phyloP scores from a whole-genome alignment of 306 rosid species.

The Calophaca sinica region DNA sequence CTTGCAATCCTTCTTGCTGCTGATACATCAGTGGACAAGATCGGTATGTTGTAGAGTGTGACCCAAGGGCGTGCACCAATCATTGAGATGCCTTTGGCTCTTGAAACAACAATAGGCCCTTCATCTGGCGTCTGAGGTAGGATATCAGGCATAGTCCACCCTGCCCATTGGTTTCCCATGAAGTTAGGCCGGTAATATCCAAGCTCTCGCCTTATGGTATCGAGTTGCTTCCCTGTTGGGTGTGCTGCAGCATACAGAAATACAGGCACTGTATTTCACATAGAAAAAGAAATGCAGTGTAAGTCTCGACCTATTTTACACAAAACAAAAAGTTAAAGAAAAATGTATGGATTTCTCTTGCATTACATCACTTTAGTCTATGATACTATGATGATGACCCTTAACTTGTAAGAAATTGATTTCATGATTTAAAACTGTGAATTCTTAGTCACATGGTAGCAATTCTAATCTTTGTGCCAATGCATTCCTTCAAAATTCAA shows the following conservation, averaged over 20 bases:
- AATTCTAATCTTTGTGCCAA: too few relatives aligned
- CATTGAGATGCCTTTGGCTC: slow-evolving; percentile 70
- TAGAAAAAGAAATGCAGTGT: neutral
- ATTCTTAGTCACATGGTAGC: too few relatives aligned
- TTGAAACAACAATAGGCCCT: slow-evolving; percentile 64
- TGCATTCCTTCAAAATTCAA: too few relatives aligned
- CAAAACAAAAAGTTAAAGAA: neutral
- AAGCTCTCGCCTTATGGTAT: slow-evolving; percentile 74
- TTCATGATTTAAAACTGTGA: too few relatives aligned
- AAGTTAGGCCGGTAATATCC: slow-evolving; percentile 69
- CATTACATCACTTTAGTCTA: neutral
- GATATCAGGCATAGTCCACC: slow-evolving; percentile 71
- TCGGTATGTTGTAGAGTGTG: slow-evolving; percentile 69
- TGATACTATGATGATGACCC: neutral
- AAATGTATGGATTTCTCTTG: slow-evolving; percentile 20
- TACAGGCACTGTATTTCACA: slow-evolving; percentile 76
- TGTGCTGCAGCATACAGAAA: slow-evolving; percentile 88
- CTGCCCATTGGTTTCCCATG: slow-evolving; percentile 86
- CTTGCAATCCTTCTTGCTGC: slow-evolving; percentile 67
- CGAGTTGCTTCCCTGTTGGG: slow-evolving; percentile 77
- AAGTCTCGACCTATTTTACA: neutral
- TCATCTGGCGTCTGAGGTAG: slow-evolving; percentile 67
- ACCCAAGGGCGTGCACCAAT: slow-evolving; percentile 86
- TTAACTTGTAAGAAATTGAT: neutral
- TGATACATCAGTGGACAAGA: slow-evolving; percentile 62